Base-by-base conservation (phyloP, 768 basidiomycete genomes). In the Termitomyces sp. region DNA sequence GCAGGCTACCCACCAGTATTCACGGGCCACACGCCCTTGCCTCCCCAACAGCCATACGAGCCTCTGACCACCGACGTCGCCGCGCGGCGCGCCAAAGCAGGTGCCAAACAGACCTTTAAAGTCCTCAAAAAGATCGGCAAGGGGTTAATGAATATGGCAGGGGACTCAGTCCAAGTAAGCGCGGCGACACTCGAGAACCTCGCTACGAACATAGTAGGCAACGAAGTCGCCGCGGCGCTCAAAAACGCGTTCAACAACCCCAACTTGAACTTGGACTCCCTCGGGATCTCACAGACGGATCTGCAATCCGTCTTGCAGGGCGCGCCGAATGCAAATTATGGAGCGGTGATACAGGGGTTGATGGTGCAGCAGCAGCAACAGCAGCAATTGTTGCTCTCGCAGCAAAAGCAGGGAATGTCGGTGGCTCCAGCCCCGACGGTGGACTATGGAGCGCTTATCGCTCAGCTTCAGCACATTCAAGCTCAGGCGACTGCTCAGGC, bases 291-390 rank as follows among this genome's bases (percentile, higher is more conserved):
- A 2, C 58, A 60, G 31, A 44, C 61, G 11, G 63, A 69, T 36
- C 51, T 74, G 40, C 67, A 71, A 47, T 64, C 64, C 27, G 70
- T 72, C 20, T 50, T 71, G 23, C 61, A 71, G 45, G 69, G 66
- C 2, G 56, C 59, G 22, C 68, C 67, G 5, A 54, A 66, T 48
- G 72, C 71, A 22, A 64, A 73, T 57, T 76, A 74, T 56, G 62
- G 63, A 29, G 64, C 49, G 0, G 66, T 72, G 5, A 67, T 74
- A 18, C 62, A 68, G 53, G 69, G 68, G 2, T 57, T 74, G 42
- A 36, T 64, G 41, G 44, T 2, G 33, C 53, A 52, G 27, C 54
- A 63, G 45, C 59, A 59, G 39, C 51, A 12, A 25, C 51, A 60
- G 40, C 57, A 60, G 47, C 60, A 56, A 46, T 20, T 46, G 25